Percentiles rank a stretch among this genome's conserved stretches.
These are phyloP conservation scores for Arthrobotrys iridis DNA, from an alignment of 2,329 filamentous ascomycete genomes.

Conservation along the genomic window DNA sequence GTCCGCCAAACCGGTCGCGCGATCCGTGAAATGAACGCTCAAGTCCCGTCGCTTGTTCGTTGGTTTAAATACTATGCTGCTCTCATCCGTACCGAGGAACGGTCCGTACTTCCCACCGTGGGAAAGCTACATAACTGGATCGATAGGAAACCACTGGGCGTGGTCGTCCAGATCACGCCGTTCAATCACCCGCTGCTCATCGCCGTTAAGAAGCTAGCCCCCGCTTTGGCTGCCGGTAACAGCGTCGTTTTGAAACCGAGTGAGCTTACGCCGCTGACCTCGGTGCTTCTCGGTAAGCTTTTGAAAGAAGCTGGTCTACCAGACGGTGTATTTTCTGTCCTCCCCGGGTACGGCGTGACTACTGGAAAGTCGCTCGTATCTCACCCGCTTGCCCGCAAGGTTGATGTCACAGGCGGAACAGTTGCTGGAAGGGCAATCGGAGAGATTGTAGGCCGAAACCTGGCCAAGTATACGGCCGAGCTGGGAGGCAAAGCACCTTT, in stretches of 20 bases:
- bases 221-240: conserved; percentile 61
- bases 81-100: conserved; percentile 73
- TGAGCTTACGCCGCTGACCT: conserved; percentile 63
- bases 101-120: conserved; percentile 72
- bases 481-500: conserved; percentile 86
- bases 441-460: conserved; percentile 75
- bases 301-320: conserved; percentile 63
- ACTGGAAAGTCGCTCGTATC: conserved; percentile 69
- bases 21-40: conserved; percentile 75
- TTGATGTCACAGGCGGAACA: conserved; percentile 90
- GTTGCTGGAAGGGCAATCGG: conserved; percentile 85
- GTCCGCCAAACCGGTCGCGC: conserved; percentile 75
- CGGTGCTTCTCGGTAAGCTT: conserved; percentile 61
- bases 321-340: conserved; percentile 62
- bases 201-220: conserved; percentile 59
- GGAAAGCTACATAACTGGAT: conserved; percentile 70
- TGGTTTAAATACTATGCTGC: conserved; percentile 79
- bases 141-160: conserved; percentile 68
- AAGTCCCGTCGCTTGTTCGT: conserved; percentile 72
- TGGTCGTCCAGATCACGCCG: conserved; percentile 69
- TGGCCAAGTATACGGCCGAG: conserved; percentile 90
- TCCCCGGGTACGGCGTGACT: conserved; percentile 67
- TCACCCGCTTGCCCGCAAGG: conserved; percentile 79
- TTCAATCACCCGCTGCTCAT: conserved; percentile 71
- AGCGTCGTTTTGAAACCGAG: conserved; percentile 61